Conservation (phyloP, 2,329 filamentous ascomycete genomes). For the Ceratocystis alfenasii region DNA sequence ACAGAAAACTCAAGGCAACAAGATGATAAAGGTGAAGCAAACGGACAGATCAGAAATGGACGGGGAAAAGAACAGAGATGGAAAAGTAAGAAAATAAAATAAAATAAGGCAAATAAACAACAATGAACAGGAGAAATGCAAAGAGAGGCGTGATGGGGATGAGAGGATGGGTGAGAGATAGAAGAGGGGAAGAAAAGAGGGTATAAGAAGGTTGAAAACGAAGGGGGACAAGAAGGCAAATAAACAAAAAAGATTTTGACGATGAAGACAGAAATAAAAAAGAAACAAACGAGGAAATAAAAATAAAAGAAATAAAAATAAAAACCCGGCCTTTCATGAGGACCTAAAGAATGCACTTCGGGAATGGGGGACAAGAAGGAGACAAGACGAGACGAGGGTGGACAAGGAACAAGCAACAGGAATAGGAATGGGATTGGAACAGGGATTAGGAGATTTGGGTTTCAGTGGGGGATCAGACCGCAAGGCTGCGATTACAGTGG, state of each 20-base stretch:
- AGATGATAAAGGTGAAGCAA: neutral
- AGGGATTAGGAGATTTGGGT: neutral
- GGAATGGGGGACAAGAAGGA: neutral
- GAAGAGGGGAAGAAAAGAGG: neutral
- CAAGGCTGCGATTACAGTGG: neutral
- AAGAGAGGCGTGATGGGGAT: neutral
- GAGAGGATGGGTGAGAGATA: neutral
- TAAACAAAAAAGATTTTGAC: conserved; percentile 1
- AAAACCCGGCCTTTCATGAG: too few relatives aligned
- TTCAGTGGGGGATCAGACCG: conserved; percentile 9
- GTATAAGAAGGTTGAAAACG: neutral
- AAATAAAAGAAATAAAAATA: neutral
- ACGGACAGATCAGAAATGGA: neutral
- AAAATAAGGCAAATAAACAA: conserved; percentile 11
- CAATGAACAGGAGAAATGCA: conserved; percentile 7
- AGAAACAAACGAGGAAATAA: neutral
- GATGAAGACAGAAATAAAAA: neutral
- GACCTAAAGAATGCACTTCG: neutral
- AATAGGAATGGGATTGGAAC: conserved; percentile 9
- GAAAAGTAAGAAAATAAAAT: neutral
- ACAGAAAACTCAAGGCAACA: neutral
- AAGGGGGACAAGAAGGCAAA: neutral
- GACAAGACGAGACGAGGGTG: too few relatives aligned
- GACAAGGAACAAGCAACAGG: conserved; percentile 3
- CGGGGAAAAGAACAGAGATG: neutral